phyloP scores from a whole-genome alignment of 139 green algal genomes.

The Asterochloris erici region DNA sequence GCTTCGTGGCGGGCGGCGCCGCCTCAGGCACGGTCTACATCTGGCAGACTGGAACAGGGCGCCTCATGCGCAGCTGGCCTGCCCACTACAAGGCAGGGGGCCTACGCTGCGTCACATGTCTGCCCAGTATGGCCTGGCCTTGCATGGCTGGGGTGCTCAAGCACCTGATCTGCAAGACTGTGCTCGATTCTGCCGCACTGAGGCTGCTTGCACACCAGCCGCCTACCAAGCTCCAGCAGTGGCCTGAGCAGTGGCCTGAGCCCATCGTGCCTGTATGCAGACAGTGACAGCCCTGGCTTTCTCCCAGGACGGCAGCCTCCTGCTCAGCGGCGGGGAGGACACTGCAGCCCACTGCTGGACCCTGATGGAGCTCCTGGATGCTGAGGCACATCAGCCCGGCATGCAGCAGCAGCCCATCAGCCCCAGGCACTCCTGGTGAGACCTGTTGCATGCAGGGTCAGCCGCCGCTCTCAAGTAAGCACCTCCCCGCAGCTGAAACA shows the following conservation, averaged over 20 bases:
- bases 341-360: conserved; percentile 74
- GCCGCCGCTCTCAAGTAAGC: not conserved
- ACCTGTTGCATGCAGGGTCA: not conserved
- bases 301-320: conserved; percentile 47
- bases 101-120: too few species aligned
- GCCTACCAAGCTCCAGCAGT: not conserved
- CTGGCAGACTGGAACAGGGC: conserved; percentile 73
- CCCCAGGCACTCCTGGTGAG: conserved; percentile 46
- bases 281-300: conserved; percentile 68
- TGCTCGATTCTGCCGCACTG: not conserved
- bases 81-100: conserved; percentile 81
- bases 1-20: conserved; percentile 55
- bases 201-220: not conserved
- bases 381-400: not conserved
- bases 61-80: conserved; percentile 75
- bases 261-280: conserved; percentile 23
- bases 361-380: conserved; percentile 70
- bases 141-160: not conserved
- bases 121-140: not conserved
- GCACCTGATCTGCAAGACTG: not conserved
- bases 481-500: not conserved
- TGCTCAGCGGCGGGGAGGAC: conserved; percentile 83
- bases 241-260: not conserved
- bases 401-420: not conserved
- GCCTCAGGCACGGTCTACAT: conserved; percentile 65